phyloP scores from a whole-genome alignment of 139 green algal species.

The Closterium sp. region DNA sequence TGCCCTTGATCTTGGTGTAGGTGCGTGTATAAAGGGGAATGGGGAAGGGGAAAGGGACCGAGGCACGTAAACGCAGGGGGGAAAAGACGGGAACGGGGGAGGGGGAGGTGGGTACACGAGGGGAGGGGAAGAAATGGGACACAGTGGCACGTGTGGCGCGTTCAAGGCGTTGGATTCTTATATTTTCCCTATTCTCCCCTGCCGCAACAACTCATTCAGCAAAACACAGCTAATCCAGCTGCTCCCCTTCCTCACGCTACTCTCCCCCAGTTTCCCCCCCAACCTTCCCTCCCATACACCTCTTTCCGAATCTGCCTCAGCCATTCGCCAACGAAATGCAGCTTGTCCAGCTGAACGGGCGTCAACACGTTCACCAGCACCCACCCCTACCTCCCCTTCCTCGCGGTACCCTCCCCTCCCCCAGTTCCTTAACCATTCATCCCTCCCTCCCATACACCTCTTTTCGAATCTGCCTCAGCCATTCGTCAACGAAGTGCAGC shows the following conservation, averaged over 20 bases:
- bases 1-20: conserved; percentile 98
- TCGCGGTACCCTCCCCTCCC: too few species aligned
- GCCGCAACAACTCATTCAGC: too few species aligned
- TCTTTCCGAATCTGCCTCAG: conserved; percentile 68
- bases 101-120: too few species aligned
- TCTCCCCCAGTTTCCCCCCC: background rate
- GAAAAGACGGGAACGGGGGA: too few species aligned
- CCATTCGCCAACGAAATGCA: conserved; percentile 81
- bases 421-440: too few species aligned
- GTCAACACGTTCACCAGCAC: conserved; percentile 69
- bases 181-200: too few species aligned
- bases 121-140: too few species aligned
- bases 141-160: conserved; percentile 65
- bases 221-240: conserved; percentile 60
- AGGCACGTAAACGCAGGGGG: too few species aligned
- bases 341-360: conserved; percentile 61
- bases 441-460: conserved; percentile 54
- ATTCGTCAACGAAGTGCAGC: conserved; percentile 81
- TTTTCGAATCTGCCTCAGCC: conserved; percentile 62
- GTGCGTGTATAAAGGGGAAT: conserved; percentile 55
- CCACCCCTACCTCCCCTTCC: background rate
- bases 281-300: conserved; percentile 13
- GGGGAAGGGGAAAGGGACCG: conserved; percentile 74
- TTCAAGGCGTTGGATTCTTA: too few species aligned
- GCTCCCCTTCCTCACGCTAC: conserved; percentile 20